Percentiles rank a stretch among this genome's conserved stretches.
phyloP scores from a whole-genome alignment of 2,329 filamentous ascomycete species.

The Fusarium sp. region DNA sequence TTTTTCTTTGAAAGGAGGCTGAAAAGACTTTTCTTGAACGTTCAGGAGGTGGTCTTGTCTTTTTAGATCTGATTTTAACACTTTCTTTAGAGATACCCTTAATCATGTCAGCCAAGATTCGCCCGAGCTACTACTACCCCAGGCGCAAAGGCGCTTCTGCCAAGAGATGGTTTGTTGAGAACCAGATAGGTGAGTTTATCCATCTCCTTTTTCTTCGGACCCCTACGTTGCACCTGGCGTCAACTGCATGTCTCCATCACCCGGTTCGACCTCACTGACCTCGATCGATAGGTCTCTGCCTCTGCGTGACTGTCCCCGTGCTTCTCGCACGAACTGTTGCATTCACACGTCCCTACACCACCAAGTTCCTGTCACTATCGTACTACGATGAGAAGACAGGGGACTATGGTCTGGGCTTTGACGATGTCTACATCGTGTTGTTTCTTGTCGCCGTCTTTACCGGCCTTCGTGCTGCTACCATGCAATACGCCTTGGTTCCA shows the following conservation, averaged over 20 bases:
- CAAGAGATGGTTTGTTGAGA: conserved; percentile 29
- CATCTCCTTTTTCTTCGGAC: background rate
- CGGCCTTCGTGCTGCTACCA: conserved; percentile 82
- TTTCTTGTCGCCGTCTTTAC: conserved; percentile 90
- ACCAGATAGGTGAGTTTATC: conserved; percentile 16
- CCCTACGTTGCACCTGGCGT: background rate
- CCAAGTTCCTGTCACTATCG: conserved; percentile 87
- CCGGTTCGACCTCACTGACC: conserved; percentile 7
- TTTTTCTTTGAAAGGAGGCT: background rate
- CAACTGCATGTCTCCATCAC: background rate
- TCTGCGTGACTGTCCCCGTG: conserved; percentile 85
- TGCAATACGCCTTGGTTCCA: conserved; percentile 89
- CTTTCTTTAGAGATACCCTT: background rate
- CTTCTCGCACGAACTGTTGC: conserved; percentile 86
- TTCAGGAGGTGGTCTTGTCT: background rate
- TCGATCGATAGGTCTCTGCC: conserved; percentile 73
- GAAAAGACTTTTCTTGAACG: background rate
- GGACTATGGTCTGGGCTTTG: conserved; percentile 79
- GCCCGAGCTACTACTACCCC: background rate
- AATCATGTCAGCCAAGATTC: background rate
- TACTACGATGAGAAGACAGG: conserved; percentile 79
- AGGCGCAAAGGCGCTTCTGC: background rate
- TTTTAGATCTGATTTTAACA: background rate
- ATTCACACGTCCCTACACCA: conserved; percentile 78
- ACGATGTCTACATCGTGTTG: conserved; percentile 83